Conservation (phyloP, 179 eudicot species). For the Silene noctiflora region DNA sequence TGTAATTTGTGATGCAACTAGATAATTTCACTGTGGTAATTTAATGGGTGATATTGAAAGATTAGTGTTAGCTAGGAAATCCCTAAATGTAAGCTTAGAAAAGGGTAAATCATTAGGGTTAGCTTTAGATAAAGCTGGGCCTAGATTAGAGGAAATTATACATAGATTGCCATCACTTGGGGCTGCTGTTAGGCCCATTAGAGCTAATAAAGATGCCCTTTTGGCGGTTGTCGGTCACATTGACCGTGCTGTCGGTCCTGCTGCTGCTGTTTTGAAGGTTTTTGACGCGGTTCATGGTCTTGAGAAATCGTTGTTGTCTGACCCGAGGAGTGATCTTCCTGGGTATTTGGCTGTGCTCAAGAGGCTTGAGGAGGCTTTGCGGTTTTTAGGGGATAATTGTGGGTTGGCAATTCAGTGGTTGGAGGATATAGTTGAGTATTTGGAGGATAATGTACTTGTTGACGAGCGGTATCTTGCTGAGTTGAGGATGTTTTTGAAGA, state of each 20-base stretch:
- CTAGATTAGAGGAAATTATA: constrained; percentile 74
- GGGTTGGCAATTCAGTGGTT: constrained; percentile 99
- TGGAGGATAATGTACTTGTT: constrained; percentile 85
- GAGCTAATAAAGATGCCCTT: constrained; percentile 79
- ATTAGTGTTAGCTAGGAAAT: constrained; percentile 50
- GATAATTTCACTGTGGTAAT: constrained; percentile 22
- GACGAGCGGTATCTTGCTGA: constrained; percentile 60
- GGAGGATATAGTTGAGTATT: constrained; percentile 91
- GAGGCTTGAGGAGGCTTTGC: constrained; percentile 84
- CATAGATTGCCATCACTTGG: constrained; percentile 76
- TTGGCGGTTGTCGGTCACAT: constrained; percentile 86
- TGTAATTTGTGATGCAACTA: constrained; percentile 28
- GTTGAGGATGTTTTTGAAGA: constrained; percentile 53
- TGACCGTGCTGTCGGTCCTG: constrained; percentile 92
- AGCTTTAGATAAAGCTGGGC: constrained; percentile 53
- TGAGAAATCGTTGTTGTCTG: constrained; percentile 80
- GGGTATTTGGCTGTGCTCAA: constrained; percentile 87
- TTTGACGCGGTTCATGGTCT: constrained; percentile 95
- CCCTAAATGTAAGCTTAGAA: constrained; percentile 52
- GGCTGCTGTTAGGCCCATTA: constrained; percentile 81
- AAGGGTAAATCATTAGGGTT: constrained; percentile 56
- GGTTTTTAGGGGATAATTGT: constrained; percentile 80
- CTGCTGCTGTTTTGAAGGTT: constrained; percentile 91
- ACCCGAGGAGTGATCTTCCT: constrained; percentile 73
- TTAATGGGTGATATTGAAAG: constrained; percentile 40